phyloP scores from a whole-genome alignment of 306 rosid genomes.

The Albizia julibrissin region DNA sequence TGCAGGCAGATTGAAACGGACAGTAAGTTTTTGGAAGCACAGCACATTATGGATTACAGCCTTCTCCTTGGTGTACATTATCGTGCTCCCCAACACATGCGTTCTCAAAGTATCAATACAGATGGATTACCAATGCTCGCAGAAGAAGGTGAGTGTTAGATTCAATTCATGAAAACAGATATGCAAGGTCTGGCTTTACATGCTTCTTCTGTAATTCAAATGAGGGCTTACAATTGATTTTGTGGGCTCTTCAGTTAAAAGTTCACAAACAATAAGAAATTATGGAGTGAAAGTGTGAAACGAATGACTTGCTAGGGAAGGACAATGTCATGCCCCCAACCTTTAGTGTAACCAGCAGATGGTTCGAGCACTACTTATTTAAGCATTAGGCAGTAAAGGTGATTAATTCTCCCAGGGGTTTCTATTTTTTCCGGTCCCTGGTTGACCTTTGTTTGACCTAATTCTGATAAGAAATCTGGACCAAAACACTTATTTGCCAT shows the following conservation, averaged over 20 bases:
- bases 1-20: conserved; percentile 92
- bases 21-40: conserved; percentile 86
- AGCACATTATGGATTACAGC: conserved; percentile 96
- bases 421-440: not conserved
- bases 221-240: not conserved
- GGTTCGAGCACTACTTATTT: conserved; percentile 25
- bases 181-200: conserved; percentile 14
- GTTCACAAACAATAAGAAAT: not conserved
- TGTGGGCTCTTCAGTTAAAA: not conserved
- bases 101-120: conserved; percentile 49
- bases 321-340: conserved; percentile 9
- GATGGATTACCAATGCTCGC: conserved; percentile 88
- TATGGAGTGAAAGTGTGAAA: conserved; percentile 24
- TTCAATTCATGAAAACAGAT: conserved; percentile 9
- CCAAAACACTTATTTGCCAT: not conserved
- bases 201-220: conserved; percentile 9
- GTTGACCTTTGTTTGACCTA: conserved; percentile 12
- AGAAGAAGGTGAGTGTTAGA: conserved; percentile 78
- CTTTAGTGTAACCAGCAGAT: conserved; percentile 21
- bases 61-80: conserved; percentile 96
- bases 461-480: not conserved
- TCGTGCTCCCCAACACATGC: conserved; percentile 91
- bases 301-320: conserved; percentile 21
- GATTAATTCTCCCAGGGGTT: not conserved
- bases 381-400: conserved; percentile 4